Evolutionary conservation across 345 rosid genomes (phyloP), one percentile per base, ranked within the genome.

Genomic region (Arabis hirsuta): DNA sequence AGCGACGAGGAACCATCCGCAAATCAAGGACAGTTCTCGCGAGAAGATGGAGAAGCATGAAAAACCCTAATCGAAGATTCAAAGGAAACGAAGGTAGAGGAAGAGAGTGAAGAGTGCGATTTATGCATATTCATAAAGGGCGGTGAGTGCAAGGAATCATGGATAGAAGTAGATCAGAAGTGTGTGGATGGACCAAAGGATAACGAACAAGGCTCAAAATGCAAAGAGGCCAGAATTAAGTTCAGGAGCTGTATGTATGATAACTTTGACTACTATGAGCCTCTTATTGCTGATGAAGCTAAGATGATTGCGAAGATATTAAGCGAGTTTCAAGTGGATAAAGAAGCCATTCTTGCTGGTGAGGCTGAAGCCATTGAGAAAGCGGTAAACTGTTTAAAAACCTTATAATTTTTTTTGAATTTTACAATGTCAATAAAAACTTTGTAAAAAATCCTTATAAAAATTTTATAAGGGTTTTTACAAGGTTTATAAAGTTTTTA

Each of bases 41-140:
- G 4, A 7, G 39, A 8, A 36, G 48, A 39, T 27, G 51, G 1
- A 31, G 50, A 42, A 1, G 65, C 24, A 5, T 65, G 14, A 2
- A 65, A 65, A 38, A 65, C 65, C 65, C 38, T 60, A 60, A 6
- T 5, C n/a, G 22, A 43, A 60, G 65, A 56, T 68, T 32, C 29
- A 20, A 31, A 20, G 3, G 54, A 44, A 62, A 27, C 26, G 27
- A 5, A 44, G 24, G 69, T 48, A 38, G 48, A 64, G 9, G 58
- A 38, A 46, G 56, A 62, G 42, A 32, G 1, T 7, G 60, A 1
- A 14, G 60, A 22, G 64, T 64, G 69, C 4, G 1, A 0, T 1
- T 14, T 53, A 4, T 53, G 61, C 27, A 6, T 0, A 14, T 53
- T 14, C 52, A 54, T 54, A 67, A 67, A 67, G 19, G 20, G 5